Base-by-base conservation (phyloP, 305 asterid genomes). In the Plantago lanceolata region DNA sequence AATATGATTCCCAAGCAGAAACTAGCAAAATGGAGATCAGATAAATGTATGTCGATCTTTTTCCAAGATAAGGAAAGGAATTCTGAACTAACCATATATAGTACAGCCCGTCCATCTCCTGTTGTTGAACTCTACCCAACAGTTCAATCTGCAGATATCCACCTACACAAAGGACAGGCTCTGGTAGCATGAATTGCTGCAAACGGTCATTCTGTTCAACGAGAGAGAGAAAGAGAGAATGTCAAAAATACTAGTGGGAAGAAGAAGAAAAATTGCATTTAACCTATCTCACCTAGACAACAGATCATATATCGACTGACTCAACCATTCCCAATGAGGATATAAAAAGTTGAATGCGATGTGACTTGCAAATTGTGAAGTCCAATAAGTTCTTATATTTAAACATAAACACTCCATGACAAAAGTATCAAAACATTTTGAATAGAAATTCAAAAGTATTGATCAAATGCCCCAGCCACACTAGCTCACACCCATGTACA, bases 91-190 rank as follows among this genome's bases (percentile, higher is more conserved):
- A 90, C 97, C 97, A 81, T 76, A 84, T 75, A 61, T 87, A 87
- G 73, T 75, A 85, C 21, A 82, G 68, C 55, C 77, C 85, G 64
- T 90, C 97, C 54, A 75, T 44, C 53, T 82, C 89, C 69, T 85
- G 90, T 75, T 62, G 85, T 79, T 87, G 93, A 52, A 82, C 87
- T 65, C 96, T 74, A n/a, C 92, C 93, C 81, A 81, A n/a, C 43
- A 90, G 73, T 73, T 87, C 89, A 66, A 90, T 80, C 79, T 76
- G 92, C 78, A 90, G 50, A 82, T 71, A 84, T 62, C 96, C 95
- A 47, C 87, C 90, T 1, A 85, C 47, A 68, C 96, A 90, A 48
- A 87, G 77, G 57, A 79, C 88, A 16, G 90, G 90, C 59, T 79
- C 87, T 5, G 92, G 92, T 63, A 90, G 78, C 82, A 71, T 65